Evolutionary conservation across 2,329 filamentous ascomycete species (phyloP), one percentile per base, ranked within the genome.

Genomic region (Stemphylium vesicarium): DNA sequence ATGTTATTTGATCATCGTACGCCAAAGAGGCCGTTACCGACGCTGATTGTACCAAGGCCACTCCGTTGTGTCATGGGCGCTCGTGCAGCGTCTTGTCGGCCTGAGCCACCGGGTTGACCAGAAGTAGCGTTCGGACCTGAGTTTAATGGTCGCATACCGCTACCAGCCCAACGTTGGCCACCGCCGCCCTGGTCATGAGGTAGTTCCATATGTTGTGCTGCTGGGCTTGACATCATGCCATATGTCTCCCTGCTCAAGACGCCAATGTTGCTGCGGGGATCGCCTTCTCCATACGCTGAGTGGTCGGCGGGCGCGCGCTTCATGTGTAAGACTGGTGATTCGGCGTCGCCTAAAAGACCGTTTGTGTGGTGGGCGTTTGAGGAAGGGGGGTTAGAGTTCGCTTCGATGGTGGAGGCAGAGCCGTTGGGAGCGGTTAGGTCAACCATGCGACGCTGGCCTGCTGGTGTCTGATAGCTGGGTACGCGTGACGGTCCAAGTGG

Each of bases 381-480:
- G 4, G 74, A 76, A 1, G 73, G 74, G 37, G 74, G 74, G 48
- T 77, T 76, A 1, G 74, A 77, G 32, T 65, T 65, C 20, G 72
- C 70, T 56, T 76, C 74, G 37, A 77, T 76, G 3, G 74, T 77
- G 2, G 74, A 77, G 35, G 70, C 74, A 37, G 74, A 77, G 6
- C 74, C 73, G 42, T 75, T 76, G 7, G 73, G 68, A 13, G 66
- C 72, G 16, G 71, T 64, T 13, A 75, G 55, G 37, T 74, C 72
- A 12, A 73, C 69, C 16, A 73, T 60, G 4, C 71, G 70, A 50
- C 71, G 61, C 56, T 77, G 74, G 4, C 69, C 70, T 38, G 71
- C 69, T 11, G 74, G 74, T 10, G 74, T 77, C 11, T 75, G 72
- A 47, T 73, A 75, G 53, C 60, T 72, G 9, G 69, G 57, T 35